Conservation (phyloP, 805 yeast genomes). For the Hemisphaericaspora nanyangensis region DNA sequence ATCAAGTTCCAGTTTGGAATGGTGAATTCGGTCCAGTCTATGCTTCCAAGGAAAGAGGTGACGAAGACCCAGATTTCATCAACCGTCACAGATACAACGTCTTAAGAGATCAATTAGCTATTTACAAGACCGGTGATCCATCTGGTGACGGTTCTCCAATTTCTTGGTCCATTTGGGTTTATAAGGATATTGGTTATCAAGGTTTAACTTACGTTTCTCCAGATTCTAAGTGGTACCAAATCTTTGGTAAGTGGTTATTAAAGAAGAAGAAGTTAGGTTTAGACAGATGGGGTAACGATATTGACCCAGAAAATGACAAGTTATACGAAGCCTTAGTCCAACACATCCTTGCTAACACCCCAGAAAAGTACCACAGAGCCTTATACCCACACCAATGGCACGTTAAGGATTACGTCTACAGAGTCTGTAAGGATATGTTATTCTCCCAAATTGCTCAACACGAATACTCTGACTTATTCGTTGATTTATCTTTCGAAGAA, state of each 20-base stretch:
- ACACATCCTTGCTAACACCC: constrained; percentile 37
- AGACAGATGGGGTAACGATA: constrained; percentile 49
- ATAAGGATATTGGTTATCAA: constrained; percentile 52
- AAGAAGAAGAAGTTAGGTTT: constrained; percentile 44
- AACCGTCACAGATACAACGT: constrained; percentile 40
- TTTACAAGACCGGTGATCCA: constrained; percentile 45
- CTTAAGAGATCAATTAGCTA: constrained; percentile 42
- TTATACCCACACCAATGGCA: constrained; percentile 42
- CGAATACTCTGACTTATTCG: constrained; percentile 44
- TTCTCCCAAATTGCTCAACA: constrained; percentile 41
- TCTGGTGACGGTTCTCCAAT: constrained; percentile 44
- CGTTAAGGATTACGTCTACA: constrained; percentile 30
- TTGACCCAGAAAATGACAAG: constrained; percentile 34
- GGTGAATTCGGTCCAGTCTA: constrained; percentile 54
- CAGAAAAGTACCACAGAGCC: constrained; percentile 36
- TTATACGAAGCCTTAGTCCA: constrained; percentile 32
- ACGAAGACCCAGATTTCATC: constrained; percentile 30
- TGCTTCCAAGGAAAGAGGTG: constrained; percentile 41
- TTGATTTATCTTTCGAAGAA: constrained; percentile 40
- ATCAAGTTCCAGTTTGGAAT: constrained; percentile 49
- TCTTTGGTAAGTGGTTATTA: constrained; percentile 39
- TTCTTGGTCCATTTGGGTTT: constrained; percentile 51
- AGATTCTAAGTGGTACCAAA: constrained; percentile 37
- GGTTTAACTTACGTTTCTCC: constrained; percentile 47
- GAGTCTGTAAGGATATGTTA: constrained; percentile 42